Evolutionary conservation across 139 green algal genomes (phyloP).

Genomic region (Micractinium conductrix): DNA sequence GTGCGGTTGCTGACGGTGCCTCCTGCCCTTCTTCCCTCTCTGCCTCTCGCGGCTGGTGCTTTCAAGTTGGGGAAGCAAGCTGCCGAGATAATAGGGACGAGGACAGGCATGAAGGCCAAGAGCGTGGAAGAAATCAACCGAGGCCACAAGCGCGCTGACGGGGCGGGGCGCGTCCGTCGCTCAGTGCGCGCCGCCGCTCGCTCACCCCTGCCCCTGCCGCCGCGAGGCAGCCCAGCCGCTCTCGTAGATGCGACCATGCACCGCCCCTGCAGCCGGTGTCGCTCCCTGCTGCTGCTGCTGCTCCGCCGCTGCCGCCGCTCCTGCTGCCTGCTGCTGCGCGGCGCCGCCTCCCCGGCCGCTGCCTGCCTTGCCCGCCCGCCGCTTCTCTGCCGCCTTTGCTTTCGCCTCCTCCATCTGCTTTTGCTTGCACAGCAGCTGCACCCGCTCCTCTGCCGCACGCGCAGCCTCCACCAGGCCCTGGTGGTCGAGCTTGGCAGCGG

Average conservation of each 20-base stretch:
- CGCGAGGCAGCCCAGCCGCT: slow-evolving; percentile 46
- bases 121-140: no score
- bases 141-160: no score
- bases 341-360: not conserved
- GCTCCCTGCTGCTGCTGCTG: not conserved
- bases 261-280: not conserved
- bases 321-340: not conserved
- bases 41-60: no score
- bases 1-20: no score
- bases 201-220: slow-evolving; percentile 1
- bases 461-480: slow-evolving; percentile 32
- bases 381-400: not conserved
- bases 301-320: not conserved
- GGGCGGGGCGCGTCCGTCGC: not conserved
- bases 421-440: slow-evolving; percentile 37
- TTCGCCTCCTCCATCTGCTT: slow-evolving; percentile 22
- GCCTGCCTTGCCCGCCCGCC: not conserved
- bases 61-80: no score
- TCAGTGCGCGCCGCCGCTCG: not conserved
- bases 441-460: slow-evolving; percentile 25
- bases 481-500: slow-evolving; percentile 64
- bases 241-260: slow-evolving; percentile 52
- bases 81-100: no score
- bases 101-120: no score
- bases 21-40: no score